Base-by-base conservation (phyloP, 225 moss, liverwort and hornwort genomes). In the Bryoerythrophyllum caledonicum region DNA sequence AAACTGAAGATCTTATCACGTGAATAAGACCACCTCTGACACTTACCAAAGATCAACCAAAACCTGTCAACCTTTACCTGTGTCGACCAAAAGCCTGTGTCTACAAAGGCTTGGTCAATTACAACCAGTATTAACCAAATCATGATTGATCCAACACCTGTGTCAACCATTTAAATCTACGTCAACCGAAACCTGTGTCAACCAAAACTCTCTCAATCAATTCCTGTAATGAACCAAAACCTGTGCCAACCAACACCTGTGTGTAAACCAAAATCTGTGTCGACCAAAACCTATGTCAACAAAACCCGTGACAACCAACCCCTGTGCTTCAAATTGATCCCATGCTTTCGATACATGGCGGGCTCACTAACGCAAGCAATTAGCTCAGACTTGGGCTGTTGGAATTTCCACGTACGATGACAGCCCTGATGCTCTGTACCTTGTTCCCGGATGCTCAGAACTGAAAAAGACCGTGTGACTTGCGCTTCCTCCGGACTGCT, bases 401-500 rank as follows among this genome's bases (percentile, higher is more conserved):
- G 55, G n/a, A n/a, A 17, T n/a, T 63, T 74, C 30, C 6, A 40
- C 25, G 51, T 23, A 70, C 23, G 69, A 35, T 54, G 34, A 34
- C 34, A 34, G n/a, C 69, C 15, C 23, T 41, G 43, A 71, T 58
- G 71, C 17, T n/a, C 43, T 41, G 11, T 67, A 79, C 70, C 79
- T 8, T 65, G 72, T 49, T 66, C 63, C 63, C 78, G 69, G 49
- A 63, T 67, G 67, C 60, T 65, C 43, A 2, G 44, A 46, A 23
- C 0, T 26, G 77, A 70, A n/a, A 27, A 4, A 25, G 64, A 59
- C 40, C 12, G 62, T 7, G 44, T 12, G 60, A 35, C 24, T 79
- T 82, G 60, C 38, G 17, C 72, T 57, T 72, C 72, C 30, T 67
- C 62, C 49, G 54, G 75, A 56, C 61, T 83, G 8, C 17, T 19